These are phyloP conservation scores for Lasiosphaeria miniovina DNA, from an alignment of 495 filamentous ascomycete species.

Conservation along the genomic window DNA sequence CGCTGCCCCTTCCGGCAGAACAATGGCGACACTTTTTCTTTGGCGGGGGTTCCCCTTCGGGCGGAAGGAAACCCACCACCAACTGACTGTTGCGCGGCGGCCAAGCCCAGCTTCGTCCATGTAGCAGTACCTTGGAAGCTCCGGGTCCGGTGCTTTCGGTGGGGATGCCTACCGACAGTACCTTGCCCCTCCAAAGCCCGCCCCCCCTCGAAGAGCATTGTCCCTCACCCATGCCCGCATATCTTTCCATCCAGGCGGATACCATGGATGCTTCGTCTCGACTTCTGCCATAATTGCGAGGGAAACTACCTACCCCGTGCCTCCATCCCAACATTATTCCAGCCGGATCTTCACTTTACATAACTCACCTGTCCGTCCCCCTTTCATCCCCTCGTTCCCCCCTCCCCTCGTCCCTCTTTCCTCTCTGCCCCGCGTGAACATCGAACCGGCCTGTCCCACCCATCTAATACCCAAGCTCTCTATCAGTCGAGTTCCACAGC, in stretches of 20 bases:
- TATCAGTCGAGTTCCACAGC: background rate
- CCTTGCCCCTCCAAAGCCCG: background rate
- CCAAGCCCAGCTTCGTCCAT: no score
- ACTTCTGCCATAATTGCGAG: conserved; percentile 24
- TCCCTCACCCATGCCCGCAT: conserved; percentile 20
- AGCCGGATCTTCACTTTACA: conserved; percentile 6
- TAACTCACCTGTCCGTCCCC: background rate
- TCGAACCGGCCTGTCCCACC: background rate
- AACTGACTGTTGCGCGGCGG: no score
- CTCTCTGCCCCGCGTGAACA: background rate
- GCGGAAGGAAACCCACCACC: background rate
- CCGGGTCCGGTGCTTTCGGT: conserved; percentile 19
- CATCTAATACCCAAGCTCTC: conserved; percentile 2
- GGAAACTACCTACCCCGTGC: conserved; percentile 19
- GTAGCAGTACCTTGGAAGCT: conserved; percentile 21
- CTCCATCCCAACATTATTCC: conserved; percentile 13
- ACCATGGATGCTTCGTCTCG: conserved; percentile 15
- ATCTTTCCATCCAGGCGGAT: conserved; percentile 26
- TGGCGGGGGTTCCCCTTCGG: background rate
- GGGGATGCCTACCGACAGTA: conserved; percentile 5
- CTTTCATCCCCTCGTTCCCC: background rate
- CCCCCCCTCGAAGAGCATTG: conserved; percentile 13
- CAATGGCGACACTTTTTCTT: conserved; percentile 11
- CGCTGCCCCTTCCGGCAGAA: conserved; percentile 3
- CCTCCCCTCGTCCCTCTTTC: background rate